Evolutionary conservation across 345 rosid genomes (phyloP).

Genomic region (Rhodamnia argentea): DNA sequence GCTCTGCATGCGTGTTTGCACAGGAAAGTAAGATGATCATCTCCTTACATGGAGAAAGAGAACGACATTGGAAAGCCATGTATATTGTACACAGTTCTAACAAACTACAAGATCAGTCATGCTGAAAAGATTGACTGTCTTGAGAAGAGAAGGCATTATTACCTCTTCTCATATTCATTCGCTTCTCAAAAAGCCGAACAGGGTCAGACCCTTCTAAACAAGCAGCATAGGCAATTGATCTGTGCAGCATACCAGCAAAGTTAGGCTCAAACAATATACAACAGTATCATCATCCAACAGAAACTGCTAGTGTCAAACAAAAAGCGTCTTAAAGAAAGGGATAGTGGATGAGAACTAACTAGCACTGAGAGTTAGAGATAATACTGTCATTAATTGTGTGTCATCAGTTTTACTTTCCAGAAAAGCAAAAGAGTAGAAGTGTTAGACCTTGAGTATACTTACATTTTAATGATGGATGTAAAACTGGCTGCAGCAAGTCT

Average conservation of each 20-base stretch:
- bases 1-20: slow-evolving; percentile 32
- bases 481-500: not conserved
- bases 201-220: slow-evolving; percentile 98
- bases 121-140: not conserved
- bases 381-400: not conserved
- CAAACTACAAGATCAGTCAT: not conserved
- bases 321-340: not conserved
- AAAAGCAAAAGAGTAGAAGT: not conserved
- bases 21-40: not conserved
- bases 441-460: not conserved
- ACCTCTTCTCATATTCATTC: slow-evolving; percentile 87
- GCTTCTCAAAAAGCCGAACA: slow-evolving; percentile 79
- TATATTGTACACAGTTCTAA: not conserved
- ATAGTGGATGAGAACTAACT: not conserved
- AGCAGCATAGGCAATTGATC: slow-evolving; percentile 68
- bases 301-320: not conserved
- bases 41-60: not conserved
- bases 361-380: not conserved
- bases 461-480: not conserved
- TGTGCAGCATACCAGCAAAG: slow-evolving; percentile 15
- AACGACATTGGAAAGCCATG: not conserved
- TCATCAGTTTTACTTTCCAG: not conserved
- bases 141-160: not conserved
- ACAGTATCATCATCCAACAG: not conserved
- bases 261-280: not conserved